Evolutionary conservation across 2,329 filamentous ascomycete species (phyloP).

Genomic region (Talaromyces sp.): DNA sequence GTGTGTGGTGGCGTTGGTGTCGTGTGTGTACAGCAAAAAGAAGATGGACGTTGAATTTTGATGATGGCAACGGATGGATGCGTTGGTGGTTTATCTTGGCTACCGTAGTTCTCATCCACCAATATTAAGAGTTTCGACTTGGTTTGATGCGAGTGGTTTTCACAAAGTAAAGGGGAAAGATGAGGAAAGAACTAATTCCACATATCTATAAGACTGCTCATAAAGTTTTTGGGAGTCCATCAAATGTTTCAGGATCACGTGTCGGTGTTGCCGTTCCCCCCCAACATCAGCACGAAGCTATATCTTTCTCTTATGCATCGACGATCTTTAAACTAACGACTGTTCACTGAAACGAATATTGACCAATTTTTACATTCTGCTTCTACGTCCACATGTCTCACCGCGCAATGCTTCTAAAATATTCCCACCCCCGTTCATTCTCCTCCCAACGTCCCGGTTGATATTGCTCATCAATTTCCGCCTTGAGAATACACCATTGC

Average conservation of each 20-base stretch:
- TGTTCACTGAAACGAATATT: no score
- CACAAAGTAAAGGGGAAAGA: no score
- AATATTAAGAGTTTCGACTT: neutral
- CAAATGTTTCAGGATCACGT: no score
- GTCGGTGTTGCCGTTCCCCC: neutral
- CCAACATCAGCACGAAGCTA: no score
- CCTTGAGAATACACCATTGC: constrained; percentile 30
- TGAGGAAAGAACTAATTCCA: neutral
- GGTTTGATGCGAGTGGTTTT: neutral
- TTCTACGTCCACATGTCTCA: no score
- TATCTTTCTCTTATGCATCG: no score
- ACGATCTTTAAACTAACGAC: no score
- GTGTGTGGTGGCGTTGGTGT: neutral
- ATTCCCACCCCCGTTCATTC: constrained; percentile 2
- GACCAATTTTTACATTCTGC: no score
- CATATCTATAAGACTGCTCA: neutral
- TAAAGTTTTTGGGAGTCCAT: no score
- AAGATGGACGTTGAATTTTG: constrained; percentile 4
- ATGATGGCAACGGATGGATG: constrained; percentile 11
- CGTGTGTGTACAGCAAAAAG: neutral
- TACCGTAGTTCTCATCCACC: neutral
- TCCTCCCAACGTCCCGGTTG: constrained; percentile 27
- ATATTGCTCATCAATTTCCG: constrained; percentile 25
- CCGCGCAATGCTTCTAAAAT: no score
- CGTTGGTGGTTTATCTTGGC: constrained; percentile 7